Base-by-base conservation (phyloP, 768 basidiomycete species). In the Boletus pseudopeckii region DNA sequence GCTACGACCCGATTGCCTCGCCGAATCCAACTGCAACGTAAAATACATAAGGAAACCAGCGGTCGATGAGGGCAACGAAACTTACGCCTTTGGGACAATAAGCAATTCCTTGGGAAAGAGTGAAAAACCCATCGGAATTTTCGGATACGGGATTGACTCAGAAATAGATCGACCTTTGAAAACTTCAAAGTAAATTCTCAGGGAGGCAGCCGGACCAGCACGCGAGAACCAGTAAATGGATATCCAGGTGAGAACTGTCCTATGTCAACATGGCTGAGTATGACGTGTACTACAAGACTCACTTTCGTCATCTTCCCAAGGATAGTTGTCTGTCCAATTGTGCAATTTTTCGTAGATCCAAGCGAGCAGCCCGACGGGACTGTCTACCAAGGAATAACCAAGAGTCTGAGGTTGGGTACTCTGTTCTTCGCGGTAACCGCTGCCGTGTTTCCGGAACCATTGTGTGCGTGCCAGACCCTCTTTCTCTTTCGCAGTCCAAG, bases 211-310 rank as follows among this genome's bases (percentile, higher is more conserved):
- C 7, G 85, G 83, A 0, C 83, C 83, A 0, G 77, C 73, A 10
- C 77, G 75, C 7, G 82, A 84, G 66, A 85, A 83, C 72, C 74
- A 79, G 60, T 79, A 83, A 11, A 82, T 71, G 3, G 81, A 83
- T 20, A 82, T 64, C 82, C 83, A 86, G 0, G 80, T 82, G 30
- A 86, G 58, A 1, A 84, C 83, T 83, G 51, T 14, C 63, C 13
- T 0, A 7, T 1, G 24, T 61, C 8, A 60, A 22, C 18, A 26
- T 17, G 14, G n/a, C 0, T 2, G 8, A 11, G 30, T 4, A 24
- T 28, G 37, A 14, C 22, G 2, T 18, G 13, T 22, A n/a, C 3
- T 5, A 17, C 1, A 7, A 3, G 0, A 15, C 63, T 77, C n/a
- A 60, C 84, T 72, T 68, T 84, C 80, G 26, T 84, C 82, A 44